These are phyloP conservation scores for Alternaria gansuensis DNA, from an alignment of 2,329 filamentous ascomycete genomes.

Conservation along the genomic window DNA sequence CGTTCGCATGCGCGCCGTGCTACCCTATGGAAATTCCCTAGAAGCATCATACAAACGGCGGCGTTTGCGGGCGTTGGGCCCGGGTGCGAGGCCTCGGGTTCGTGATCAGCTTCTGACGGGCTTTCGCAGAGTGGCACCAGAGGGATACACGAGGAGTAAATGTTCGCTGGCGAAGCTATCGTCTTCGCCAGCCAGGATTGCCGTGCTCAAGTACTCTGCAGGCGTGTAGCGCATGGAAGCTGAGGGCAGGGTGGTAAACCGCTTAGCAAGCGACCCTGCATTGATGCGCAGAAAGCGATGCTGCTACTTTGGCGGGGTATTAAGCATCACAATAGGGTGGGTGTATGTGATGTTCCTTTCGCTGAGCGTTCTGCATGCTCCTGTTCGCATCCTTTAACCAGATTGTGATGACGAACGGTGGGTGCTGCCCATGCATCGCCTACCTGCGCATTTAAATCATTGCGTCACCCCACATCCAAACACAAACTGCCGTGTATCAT, in stretches of 20 bases:
- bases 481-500: slow-evolving; percentile 22
- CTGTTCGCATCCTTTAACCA: slow-evolving; percentile 9
- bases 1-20: slow-evolving; percentile 14
- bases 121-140: slow-evolving; percentile 14
- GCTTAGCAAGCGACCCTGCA: slow-evolving; percentile 15
- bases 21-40: slow-evolving; percentile 19
- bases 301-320: slow-evolving; percentile 2
- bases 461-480: slow-evolving; percentile 14
- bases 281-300: slow-evolving; percentile 5
- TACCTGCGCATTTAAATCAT: slow-evolving; percentile 18
- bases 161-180: slow-evolving; percentile 16
- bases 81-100: slow-evolving; percentile 32
- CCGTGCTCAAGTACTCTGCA: slow-evolving; percentile 15
- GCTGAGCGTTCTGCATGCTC: not conserved
- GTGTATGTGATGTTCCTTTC: not conserved
- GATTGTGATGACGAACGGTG: not conserved
- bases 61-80: slow-evolving; percentile 21
- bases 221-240: slow-evolving; percentile 12
- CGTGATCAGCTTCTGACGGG: slow-evolving; percentile 20
- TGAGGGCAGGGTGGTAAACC: slow-evolving; percentile 8
- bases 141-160: slow-evolving; percentile 10
- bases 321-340: not conserved
- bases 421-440: slow-evolving; percentile 6
- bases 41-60: slow-evolving; percentile 17
- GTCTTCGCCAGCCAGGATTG: slow-evolving; percentile 13